Evolutionary conservation across 306 rosid species (phyloP), one percentile per base, ranked within the genome.

Genomic region (Quercus aquifolioides): DNA sequence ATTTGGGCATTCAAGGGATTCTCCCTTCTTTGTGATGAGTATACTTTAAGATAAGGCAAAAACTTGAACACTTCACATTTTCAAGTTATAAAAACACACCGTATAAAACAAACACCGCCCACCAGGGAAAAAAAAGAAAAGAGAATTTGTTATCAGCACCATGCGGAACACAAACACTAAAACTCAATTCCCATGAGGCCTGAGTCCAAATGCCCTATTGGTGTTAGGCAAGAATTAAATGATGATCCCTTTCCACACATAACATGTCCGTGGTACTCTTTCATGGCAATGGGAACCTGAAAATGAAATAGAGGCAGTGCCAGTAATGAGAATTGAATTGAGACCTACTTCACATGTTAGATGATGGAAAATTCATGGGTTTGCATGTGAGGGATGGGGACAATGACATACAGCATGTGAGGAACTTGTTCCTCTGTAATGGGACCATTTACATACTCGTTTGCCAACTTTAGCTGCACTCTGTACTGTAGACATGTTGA

Each of bases 301-400:
- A 26, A 35, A 63, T 2, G 19, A 63, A 28, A n/a, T 35, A 43
- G 64, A 60, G 35, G 55, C 68, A 51, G 9, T 13, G 35, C 41
- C 68, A 51, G 9, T 13, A 6, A 30, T 20, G 69, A 31, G 38
- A 43, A 55, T 21, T 35, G 41, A 4, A 46, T 46, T 10, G 57
- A 57, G 58, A n/a, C 69, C 23, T 26, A 55, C 9, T 55, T 74
- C 46, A 54, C 78, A 80, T 38, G 76, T 67, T 25, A 11, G 21
- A 58, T 19, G 52, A 18, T 18, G 6, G 5, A 63, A 26, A 43
- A 35, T 9, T 64, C 67, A 69, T 2, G 38, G 49, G 21, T 23
- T 80, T 55, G 54, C 87, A 84, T 74, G 85, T 80, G 87, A 77
- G 77, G 11, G 77, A 26, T 46, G 64, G 82, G 74, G 85, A 43